Conservation (phyloP, 345 rosid species). For the Corchorus capsularis region DNA sequence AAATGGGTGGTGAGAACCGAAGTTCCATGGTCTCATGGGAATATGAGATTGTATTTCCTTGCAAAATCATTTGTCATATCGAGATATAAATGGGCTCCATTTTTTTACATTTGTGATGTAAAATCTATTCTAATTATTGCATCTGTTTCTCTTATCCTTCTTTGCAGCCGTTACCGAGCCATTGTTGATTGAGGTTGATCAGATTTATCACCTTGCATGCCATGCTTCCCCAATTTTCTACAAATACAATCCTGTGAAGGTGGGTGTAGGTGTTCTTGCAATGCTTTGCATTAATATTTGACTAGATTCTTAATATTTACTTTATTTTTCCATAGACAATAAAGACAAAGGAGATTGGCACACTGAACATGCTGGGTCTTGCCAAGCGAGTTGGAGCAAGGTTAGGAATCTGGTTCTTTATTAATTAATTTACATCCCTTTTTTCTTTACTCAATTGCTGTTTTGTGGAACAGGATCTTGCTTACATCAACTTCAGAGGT, state of each 20-base stretch:
- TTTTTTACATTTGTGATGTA: slow-evolving; percentile 6
- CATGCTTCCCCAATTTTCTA: slow-evolving; percentile 98
- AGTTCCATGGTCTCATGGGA: background rate
- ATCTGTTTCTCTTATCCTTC: slow-evolving; percentile 19
- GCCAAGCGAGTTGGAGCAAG: slow-evolving; percentile 99
- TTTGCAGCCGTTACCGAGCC: slow-evolving; percentile 82
- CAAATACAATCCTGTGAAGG: slow-evolving; percentile 97
- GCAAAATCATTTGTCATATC: background rate
- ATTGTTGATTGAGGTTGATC: slow-evolving; percentile 86
- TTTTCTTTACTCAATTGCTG: slow-evolving; percentile 14
- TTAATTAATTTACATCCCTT: background rate
- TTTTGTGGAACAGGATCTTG: slow-evolving; percentile 64
- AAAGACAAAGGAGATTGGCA: slow-evolving; percentile 96
- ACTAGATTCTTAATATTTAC: background rate
- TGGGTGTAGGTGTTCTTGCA: slow-evolving; percentile 30
- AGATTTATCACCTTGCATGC: slow-evolving; percentile 97
- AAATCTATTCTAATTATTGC: slow-evolving; percentile 1
- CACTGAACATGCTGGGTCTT: slow-evolving; percentile 96
- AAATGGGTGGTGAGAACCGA: background rate
- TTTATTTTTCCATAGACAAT: slow-evolving; percentile 58
- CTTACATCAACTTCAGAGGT: slow-evolving; percentile 98
- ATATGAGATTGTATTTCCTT: background rate
- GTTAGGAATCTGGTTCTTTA: slow-evolving; percentile 34
- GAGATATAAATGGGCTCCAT: background rate
- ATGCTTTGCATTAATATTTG: background rate